Conservation (phyloP, 768 basidiomycete genomes). For the Trametopsis cervina region DNA sequence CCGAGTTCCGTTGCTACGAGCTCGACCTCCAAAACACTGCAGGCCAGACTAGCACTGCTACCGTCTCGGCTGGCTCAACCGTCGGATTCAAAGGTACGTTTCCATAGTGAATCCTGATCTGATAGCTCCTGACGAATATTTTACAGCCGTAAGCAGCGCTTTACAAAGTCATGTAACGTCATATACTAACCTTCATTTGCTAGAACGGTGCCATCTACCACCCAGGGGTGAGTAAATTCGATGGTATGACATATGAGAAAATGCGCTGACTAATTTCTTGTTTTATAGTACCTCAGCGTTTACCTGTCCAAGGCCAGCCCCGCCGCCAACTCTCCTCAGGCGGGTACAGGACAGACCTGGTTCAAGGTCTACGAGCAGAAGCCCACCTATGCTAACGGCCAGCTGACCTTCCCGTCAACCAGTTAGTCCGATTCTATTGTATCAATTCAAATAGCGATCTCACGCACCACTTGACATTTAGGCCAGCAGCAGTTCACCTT, state of each 20-base stretch:
- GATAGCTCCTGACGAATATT: neutral
- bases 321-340: constrained; percentile 23
- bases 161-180: neutral
- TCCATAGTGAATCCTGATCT: neutral
- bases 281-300: constrained; percentile 21
- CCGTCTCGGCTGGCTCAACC: constrained; percentile 22
- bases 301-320: constrained; percentile 26
- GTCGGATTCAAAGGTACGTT: constrained; percentile 23
- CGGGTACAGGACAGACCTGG: constrained; percentile 38
- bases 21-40: constrained; percentile 20
- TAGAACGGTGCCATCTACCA: constrained; percentile 21
- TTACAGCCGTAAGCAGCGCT: constrained; percentile 9
- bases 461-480: neutral
- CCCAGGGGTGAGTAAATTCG: constrained; percentile 16
- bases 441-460: neutral
- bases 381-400: constrained; percentile 19
- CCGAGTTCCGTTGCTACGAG: constrained; percentile 29
- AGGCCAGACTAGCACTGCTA: constrained; percentile 17
- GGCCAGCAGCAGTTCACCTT: constrained; percentile 22
- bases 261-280: neutral
- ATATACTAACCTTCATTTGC: neutral
- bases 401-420: constrained; percentile 21
- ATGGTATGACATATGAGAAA: neutral
- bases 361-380: constrained; percentile 37
- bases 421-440: constrained; percentile 11